A percentile compares a stretch with the other conserved stretches of the same genome.
Conservation (phyloP, 495 filamentous ascomycete genomes). For the Cairneyella variabilis region DNA sequence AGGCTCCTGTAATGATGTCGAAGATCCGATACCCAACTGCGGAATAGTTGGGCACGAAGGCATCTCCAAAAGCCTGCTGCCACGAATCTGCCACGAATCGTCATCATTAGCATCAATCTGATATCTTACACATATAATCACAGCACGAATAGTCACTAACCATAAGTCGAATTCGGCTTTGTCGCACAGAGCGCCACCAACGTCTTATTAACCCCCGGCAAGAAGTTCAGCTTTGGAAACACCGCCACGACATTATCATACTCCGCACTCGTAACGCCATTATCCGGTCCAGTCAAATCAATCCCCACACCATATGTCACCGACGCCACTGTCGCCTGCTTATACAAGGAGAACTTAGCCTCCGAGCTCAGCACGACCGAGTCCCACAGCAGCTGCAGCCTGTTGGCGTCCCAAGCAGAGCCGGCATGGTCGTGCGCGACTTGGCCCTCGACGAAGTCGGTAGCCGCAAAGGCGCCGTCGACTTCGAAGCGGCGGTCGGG, state of each 20-base stretch:
- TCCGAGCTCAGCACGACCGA: slow-evolving; percentile 39
- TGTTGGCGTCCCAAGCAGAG: slow-evolving; percentile 33
- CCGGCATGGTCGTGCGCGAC: slow-evolving; percentile 23
- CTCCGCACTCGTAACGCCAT: slow-evolving; percentile 32
- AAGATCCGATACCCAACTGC: slow-evolving; percentile 26
- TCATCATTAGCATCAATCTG: slow-evolving; percentile 17
- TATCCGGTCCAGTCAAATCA: slow-evolving; percentile 31
- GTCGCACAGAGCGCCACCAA: slow-evolving; percentile 30
- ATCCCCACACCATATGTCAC: slow-evolving; percentile 32
- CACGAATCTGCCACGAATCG: slow-evolving; percentile 26
- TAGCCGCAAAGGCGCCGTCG: slow-evolving; percentile 37
- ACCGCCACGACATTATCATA: slow-evolving; percentile 27
- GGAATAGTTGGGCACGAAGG: slow-evolving; percentile 27
- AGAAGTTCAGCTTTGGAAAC: slow-evolving; percentile 32
- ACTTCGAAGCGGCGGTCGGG: slow-evolving; percentile 39
- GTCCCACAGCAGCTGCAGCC: slow-evolving; percentile 41
- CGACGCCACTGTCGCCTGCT: slow-evolving; percentile 35
- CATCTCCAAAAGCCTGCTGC: slow-evolving; percentile 27
- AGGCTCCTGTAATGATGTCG: slow-evolving; percentile 18
- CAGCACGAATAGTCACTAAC: slow-evolving; percentile 26
- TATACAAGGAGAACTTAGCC: slow-evolving; percentile 32
- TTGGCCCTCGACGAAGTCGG: slow-evolving; percentile 28
- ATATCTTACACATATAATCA: slow-evolving; percentile 20
- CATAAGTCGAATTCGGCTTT: slow-evolving; percentile 38
- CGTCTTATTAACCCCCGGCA: slow-evolving; percentile 28